phyloP scores from a whole-genome alignment of 2,329 filamentous ascomycete genomes.

The Pezicula radicicola region DNA sequence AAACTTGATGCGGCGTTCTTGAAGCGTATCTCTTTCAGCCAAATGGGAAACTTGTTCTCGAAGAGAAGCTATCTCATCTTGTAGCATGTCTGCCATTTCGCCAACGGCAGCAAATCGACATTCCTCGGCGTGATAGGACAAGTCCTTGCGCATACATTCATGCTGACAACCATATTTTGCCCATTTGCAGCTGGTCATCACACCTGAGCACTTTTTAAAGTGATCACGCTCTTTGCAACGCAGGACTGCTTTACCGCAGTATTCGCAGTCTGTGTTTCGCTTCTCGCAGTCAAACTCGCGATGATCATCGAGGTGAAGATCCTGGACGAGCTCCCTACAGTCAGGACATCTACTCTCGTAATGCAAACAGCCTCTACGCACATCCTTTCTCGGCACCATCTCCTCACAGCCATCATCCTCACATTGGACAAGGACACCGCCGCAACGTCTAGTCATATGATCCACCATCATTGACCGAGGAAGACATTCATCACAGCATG shows the following conservation, averaged over 20 bases:
- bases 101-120: slow-evolving; percentile 54
- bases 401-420: slow-evolving; percentile 49
- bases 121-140: slow-evolving; percentile 42
- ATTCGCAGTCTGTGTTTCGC: slow-evolving; percentile 19
- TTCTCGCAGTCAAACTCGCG: slow-evolving; percentile 42
- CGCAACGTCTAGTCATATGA: slow-evolving; percentile 56
- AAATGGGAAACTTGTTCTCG: slow-evolving; percentile 44
- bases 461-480: slow-evolving; percentile 51
- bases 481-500: slow-evolving; percentile 50
- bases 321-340: slow-evolving; percentile 44
- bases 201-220: slow-evolving; percentile 43
- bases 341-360: slow-evolving; percentile 47
- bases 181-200: slow-evolving; percentile 42
- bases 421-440: slow-evolving; percentile 53
- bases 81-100: slow-evolving; percentile 43
- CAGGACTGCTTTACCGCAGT: slow-evolving; percentile 23
- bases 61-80: slow-evolving; percentile 36
- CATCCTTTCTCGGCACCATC: slow-evolving; percentile 47
- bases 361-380: slow-evolving; percentile 53
- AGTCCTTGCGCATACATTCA: slow-evolving; percentile 32
- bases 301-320: slow-evolving; percentile 46
- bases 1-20: slow-evolving; percentile 39
- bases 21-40: slow-evolving; percentile 34
- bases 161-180: slow-evolving; percentile 46
- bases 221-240: slow-evolving; percentile 23